Evolutionary conservation across 148 eudicot species (phyloP).

Genomic region (Rhododendron ovatum): DNA sequence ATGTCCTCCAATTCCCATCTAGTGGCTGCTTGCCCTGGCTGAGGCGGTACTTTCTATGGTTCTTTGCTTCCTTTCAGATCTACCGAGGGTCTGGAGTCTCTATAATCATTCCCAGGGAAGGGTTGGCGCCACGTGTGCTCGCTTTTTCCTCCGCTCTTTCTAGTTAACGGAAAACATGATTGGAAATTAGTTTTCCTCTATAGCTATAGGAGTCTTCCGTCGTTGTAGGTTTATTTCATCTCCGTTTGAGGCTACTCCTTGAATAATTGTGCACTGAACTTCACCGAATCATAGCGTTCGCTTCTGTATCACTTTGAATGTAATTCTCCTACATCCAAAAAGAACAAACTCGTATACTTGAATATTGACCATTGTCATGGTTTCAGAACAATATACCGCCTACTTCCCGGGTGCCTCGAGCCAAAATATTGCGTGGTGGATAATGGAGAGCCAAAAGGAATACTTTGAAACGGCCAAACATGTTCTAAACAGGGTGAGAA

Average conservation of each 20-base stretch:
- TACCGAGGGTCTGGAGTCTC: background rate
- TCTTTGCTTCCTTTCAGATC: background rate
- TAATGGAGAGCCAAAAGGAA: slow-evolving; percentile 96
- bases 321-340: too few species aligned
- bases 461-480: slow-evolving; percentile 82
- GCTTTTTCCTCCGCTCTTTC: background rate
- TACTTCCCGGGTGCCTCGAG: slow-evolving; percentile 65
- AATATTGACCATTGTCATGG: slow-evolving; percentile 4
- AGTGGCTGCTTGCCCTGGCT: background rate
- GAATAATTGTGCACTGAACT: background rate
- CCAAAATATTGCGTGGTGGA: slow-evolving; percentile 88
- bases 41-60: background rate
- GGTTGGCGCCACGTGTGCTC: background rate
- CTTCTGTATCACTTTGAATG: too few species aligned
- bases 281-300: background rate
- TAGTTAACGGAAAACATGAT: background rate
- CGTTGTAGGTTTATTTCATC: background rate
- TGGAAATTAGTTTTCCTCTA: background rate
- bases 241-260: background rate
- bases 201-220: background rate
- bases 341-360: background rate
- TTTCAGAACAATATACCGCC: slow-evolving; percentile 64
- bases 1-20: background rate
- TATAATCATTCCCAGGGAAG: too few species aligned
- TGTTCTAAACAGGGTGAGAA: slow-evolving; percentile 74